Conservation (phyloP, 2,329 filamentous ascomycete genomes). For the Fusarium nanum region DNA sequence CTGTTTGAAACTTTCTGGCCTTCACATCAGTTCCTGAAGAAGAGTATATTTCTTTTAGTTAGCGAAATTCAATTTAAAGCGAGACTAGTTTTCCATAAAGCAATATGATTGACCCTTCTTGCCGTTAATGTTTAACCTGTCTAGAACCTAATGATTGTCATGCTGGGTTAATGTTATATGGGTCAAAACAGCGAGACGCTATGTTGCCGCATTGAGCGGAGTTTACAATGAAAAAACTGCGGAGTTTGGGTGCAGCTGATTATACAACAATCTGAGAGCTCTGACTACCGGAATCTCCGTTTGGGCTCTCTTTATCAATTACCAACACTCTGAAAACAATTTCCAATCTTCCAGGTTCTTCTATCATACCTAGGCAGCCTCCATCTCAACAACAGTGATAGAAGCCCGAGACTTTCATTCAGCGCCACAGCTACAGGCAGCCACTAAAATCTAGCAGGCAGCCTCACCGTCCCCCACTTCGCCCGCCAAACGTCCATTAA, state of each 20-base stretch:
- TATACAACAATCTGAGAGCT: background rate
- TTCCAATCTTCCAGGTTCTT: slow-evolving; percentile 29
- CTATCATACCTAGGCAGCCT: slow-evolving; percentile 7
- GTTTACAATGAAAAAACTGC: slow-evolving; percentile 19
- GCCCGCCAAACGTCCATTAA: background rate
- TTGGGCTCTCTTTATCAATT: background rate
- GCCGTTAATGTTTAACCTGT: background rate
- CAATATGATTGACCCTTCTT: background rate
- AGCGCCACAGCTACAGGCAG: slow-evolving; percentile 35
- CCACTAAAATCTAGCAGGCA: slow-evolving; percentile 38
- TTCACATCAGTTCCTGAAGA: background rate
- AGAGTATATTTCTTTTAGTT: background rate
- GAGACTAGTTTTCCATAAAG: too few species aligned
- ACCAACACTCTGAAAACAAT: background rate
- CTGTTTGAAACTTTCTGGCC: background rate
- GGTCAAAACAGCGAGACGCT: background rate
- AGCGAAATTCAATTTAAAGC: background rate
- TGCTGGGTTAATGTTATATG: background rate
- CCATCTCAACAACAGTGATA: background rate
- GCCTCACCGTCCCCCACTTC: slow-evolving; percentile 45
- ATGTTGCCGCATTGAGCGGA: slow-evolving; percentile 29
- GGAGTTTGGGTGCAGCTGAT: slow-evolving; percentile 23
- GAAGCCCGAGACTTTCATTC: background rate
- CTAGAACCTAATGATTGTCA: background rate
- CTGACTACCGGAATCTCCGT: background rate